Evolutionary conservation across 768 basidiomycete genomes (phyloP), one percentile per base, ranked within the genome.

Genomic region (Podaxis sp.): DNA sequence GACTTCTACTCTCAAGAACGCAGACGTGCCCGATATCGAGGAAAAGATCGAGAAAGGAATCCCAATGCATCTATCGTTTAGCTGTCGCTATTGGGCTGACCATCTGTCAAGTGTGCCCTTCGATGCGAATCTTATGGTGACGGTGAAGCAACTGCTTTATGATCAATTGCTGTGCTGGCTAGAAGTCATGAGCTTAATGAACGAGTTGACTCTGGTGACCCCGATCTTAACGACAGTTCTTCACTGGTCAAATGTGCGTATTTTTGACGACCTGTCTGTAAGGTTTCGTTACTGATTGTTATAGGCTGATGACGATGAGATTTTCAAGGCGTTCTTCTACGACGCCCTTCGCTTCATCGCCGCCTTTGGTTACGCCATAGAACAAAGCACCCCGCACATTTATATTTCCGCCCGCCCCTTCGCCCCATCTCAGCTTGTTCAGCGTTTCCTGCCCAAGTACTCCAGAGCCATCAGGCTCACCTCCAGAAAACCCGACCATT

Each of bases 381-480:
- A 53, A 2, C 62, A 67, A 51, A 70, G 68, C 47, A 63, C 66
- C 25, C 65, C 70, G 1, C 70, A 71, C 48, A 66, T 71, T 27
- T 71, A 71, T 57, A 57, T 69, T 50, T 69, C 69, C 10, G 68
- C 72, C n/a, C 64, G 73, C 16, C 69, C 72, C 18, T 74, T 72
- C 55, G 61, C 69, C 18, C 69, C 67, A 18, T 66, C 64, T 16
- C 54, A 59, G 21, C 50, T 70, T 18, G 59, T 58, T 3, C 50
- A 64, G 32, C 48, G 44, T 18, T 66, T 63, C 61, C 66, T 61
- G 4, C 58, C 56, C 7, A 57, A 50, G 36, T 65, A 61, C 35
- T 57, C 64, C 1, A 36, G 61, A 13, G 65, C 42, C 13, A 38
- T 68, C 40, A 42, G 36, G n/a, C 35, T 68, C 13, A 28, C 54